Conservation (phyloP, 108 stramenopile genomes). For the Mayamaea pseudoterrestris region DNA sequence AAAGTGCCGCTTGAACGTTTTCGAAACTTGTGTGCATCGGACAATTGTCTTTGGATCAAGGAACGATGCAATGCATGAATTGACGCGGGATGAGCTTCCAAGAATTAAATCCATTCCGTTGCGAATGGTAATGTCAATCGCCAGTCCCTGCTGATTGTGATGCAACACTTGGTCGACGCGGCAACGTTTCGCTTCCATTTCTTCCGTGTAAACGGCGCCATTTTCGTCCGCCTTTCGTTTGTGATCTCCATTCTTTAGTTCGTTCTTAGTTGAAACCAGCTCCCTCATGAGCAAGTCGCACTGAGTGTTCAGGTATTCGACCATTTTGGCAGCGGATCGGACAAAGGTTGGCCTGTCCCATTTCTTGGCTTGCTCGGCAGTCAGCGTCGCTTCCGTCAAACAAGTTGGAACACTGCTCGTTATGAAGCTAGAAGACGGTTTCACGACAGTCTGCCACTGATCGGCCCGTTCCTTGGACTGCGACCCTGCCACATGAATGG, state of each 20-base stretch:
- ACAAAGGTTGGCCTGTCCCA: conserved; percentile 79
- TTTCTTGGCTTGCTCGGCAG: conserved; percentile 62
- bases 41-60: conserved; percentile 50
- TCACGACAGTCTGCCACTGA: conserved; percentile 2
- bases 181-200: too few relatives aligned
- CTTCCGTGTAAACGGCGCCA: too few relatives aligned
- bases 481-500: conserved; percentile 60
- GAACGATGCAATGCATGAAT: conserved; percentile 26
- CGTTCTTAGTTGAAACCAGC: conserved; percentile 5
- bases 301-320: conserved; percentile 60
- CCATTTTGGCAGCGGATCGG: conserved; percentile 59
- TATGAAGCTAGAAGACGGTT: not conserved
- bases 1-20: too few relatives aligned
- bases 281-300: conserved; percentile 69
- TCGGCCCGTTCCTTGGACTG: conserved; percentile 47
- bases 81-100: too few relatives aligned
- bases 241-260: not conserved
- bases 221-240: too few relatives aligned
- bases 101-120: too few relatives aligned
- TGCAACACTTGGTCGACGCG: too few relatives aligned
- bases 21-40: too few relatives aligned
- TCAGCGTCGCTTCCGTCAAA: conserved; percentile 11
- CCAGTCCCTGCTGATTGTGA: too few relatives aligned
- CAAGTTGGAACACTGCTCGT: not conserved
- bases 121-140: too few relatives aligned